These are phyloP conservation scores for Lippia alba DNA, from an alignment of 305 asterid species.

Conservation along the genomic window DNA sequence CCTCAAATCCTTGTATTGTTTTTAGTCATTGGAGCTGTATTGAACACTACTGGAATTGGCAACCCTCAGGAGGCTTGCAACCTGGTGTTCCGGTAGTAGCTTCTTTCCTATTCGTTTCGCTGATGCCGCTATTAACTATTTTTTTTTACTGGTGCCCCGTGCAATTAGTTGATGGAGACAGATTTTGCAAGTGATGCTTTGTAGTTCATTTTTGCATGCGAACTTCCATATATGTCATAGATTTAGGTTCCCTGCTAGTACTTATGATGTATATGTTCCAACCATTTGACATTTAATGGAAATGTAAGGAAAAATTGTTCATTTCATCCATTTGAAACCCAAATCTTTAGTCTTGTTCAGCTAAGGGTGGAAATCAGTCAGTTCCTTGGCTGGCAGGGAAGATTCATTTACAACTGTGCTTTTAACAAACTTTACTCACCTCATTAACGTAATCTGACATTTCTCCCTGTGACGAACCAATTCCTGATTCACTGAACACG, in stretches of 20 bases:
- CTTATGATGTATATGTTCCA: not conserved
- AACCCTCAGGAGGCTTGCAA: constrained; percentile 58
- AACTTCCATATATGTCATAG: not conserved
- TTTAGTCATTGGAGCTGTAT: constrained; percentile 80
- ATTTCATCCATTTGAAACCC: too few relatives aligned
- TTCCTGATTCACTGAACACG: constrained; percentile 84
- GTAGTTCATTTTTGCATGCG: not conserved
- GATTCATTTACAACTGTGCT: not conserved
- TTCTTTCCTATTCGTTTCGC: constrained; percentile 9
- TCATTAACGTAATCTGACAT: constrained; percentile 30
- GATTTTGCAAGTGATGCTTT: constrained; percentile 1
- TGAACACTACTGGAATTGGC: constrained; percentile 75
- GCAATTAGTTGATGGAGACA: constrained; percentile 12
- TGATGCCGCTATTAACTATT: not conserved
- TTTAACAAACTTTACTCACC: constrained; percentile 10
- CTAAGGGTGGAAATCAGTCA: constrained; percentile 55
- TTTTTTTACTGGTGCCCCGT: not conserved
- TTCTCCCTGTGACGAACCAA: constrained; percentile 56
- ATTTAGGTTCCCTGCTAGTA: not conserved
- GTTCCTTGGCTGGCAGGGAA: constrained; percentile 64
- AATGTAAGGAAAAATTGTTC: too few relatives aligned
- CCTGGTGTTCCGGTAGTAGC: constrained; percentile 64
- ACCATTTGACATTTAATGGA: constrained; percentile 17
- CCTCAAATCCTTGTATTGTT: constrained; percentile 12
- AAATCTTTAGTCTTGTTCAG: constrained; percentile 49